Percentiles rank a stretch among this genome's conserved stretches.
These are phyloP conservation scores for Globisporangium mamillatum DNA, from an alignment of 352 stramenopile species.

Conservation along the genomic window DNA sequence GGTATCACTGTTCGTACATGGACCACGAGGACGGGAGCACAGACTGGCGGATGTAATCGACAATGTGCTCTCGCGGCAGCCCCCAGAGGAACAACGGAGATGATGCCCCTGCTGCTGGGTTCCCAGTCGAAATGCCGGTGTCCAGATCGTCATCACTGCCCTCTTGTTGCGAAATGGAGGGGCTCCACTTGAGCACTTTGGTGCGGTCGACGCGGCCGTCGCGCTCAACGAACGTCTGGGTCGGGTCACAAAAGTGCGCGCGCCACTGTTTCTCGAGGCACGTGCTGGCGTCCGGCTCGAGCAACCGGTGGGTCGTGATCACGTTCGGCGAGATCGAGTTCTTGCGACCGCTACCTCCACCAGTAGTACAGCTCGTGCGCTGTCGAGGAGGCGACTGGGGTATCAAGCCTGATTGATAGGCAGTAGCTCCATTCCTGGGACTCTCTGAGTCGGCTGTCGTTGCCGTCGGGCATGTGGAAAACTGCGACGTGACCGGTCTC, in stretches of 20 bases:
- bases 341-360: background rate
- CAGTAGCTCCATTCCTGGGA: background rate
- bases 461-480: background rate
- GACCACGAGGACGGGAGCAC: conserved; percentile 62
- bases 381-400: conserved; percentile 14
- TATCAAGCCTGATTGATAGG: background rate
- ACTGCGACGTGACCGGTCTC: background rate
- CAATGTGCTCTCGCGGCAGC: conserved; percentile 62
- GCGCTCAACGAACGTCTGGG: conserved; percentile 31
- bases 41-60: conserved; percentile 78
- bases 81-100: conserved; percentile 59
- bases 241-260: conserved; percentile 37
- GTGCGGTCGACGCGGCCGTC: conserved; percentile 42
- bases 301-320: background rate
- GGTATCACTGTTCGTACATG: conserved; percentile 31
- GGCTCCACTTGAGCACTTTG: conserved; percentile 37
- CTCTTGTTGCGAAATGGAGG: background rate
- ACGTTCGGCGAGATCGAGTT: conserved; percentile 10
- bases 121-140: no score
- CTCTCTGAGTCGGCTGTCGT: background rate
- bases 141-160: background rate
- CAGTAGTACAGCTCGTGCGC: background rate
- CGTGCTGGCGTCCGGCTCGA: conserved; percentile 23
- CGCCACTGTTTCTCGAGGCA: conserved; percentile 48
- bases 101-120: background rate